Percentiles rank a stretch among this genome's conserved stretches.
Evolutionary conservation across 179 eudicot species (phyloP).

Genomic region (Carnegiea gigantea): DNA sequence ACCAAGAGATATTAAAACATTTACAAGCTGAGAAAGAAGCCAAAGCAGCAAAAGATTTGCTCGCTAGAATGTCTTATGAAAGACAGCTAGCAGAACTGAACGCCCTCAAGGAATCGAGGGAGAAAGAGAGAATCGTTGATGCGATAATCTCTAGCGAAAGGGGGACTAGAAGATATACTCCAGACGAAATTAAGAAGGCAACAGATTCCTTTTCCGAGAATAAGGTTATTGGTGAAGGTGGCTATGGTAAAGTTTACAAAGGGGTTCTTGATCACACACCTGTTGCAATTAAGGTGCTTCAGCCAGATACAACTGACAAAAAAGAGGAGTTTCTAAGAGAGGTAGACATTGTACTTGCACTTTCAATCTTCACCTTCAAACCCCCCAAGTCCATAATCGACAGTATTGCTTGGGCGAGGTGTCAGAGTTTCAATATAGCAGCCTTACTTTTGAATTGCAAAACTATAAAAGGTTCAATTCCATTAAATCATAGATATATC

Average conservation of each 20-base stretch:
- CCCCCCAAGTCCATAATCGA: neutral
- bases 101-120: conserved; percentile 54
- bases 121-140: conserved; percentile 56
- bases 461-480: no score
- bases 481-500: neutral
- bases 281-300: conserved; percentile 82
- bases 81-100: conserved; percentile 63
- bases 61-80: conserved; percentile 55
- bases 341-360: conserved; percentile 33
- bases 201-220: conserved; percentile 56
- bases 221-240: conserved; percentile 76
- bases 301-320: conserved; percentile 56
- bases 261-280: conserved; percentile 69
- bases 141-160: conserved; percentile 52
- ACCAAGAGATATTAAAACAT: conserved; percentile 55
- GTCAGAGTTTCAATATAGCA: neutral
- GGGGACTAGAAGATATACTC: conserved; percentile 59
- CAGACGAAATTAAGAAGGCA: conserved; percentile 59
- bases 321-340: conserved; percentile 75
- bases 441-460: neutral
- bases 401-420: neutral
- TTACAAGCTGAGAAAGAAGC: conserved; percentile 59
- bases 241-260: conserved; percentile 80
- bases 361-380: neutral
- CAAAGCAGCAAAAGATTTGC: conserved; percentile 50